Evolutionary conservation across 2,329 filamentous ascomycete species (phyloP), one percentile per base, ranked within the genome.

Genomic region (Colletotrichum salicis): DNA sequence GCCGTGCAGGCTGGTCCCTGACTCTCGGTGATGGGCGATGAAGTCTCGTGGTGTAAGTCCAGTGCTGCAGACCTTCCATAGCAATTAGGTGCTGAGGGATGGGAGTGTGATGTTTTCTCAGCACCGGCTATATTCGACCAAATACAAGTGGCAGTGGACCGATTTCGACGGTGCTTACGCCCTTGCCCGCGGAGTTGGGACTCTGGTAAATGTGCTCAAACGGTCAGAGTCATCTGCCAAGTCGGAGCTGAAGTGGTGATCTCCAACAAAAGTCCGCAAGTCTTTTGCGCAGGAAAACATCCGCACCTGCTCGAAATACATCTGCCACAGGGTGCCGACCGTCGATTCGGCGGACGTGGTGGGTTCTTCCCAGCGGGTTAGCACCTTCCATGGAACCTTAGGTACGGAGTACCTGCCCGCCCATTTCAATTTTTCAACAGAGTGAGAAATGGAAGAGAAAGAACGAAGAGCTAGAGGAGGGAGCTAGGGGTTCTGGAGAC

Each of bases 401-500:
- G 37, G 37, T 19, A 33, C 31, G 7, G 7, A 33, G 31, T 33
- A 19, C 37, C 19, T 41, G 19, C 37, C 37, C 19, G 37, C 37
- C 3, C 15, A 41, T 41, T 41, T 33, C 19, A 13, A 41, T 4
- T 13, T 15, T 41, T 41, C 37, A 41, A 41, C 37, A 41, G 37
- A 15, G 37, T 19, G 5, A 41, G 37, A 41, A 2, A 29, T 29
- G 31, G 33, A 41, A 55, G 60, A 52, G 31, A 19, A 31, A 12
- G 22, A 12, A 13, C 41, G 8, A 4, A 60, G 48, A 2, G 52
- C 19, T 37, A n/a, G 22, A 15, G 51, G 24, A 41, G 41, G 19
- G 33, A 35, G 63, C 63, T 71, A 71, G 68, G 64, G 57, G 64
- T 67, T 71, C 68, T 67, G 68, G 64, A 22, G 19, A 67, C 57